These are phyloP conservation scores for Discostella pseudostelligera DNA, from an alignment of 108 stramenopile species.

Conservation along the genomic window DNA sequence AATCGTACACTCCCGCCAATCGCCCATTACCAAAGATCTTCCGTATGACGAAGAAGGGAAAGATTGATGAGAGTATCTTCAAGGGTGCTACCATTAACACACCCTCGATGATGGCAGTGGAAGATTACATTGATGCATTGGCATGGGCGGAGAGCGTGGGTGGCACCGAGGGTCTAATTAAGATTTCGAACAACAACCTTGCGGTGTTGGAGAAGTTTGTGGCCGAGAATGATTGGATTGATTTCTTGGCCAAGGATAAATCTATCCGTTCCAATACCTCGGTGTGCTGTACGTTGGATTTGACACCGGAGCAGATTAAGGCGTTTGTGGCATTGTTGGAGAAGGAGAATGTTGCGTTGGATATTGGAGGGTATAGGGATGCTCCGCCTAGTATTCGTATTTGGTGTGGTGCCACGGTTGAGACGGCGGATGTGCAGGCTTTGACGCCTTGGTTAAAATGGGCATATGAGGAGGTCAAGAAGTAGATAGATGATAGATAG, in stretches of 20 bases:
- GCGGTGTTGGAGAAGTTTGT: constrained; percentile 92
- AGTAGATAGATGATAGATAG: too few relatives aligned
- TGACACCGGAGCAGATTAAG: constrained; percentile 94
- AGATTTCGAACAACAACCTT: constrained; percentile 89
- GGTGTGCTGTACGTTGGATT: constrained; percentile 95
- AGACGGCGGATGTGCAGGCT: constrained; percentile 94
- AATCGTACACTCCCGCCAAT: constrained; percentile 89
- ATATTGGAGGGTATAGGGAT: constrained; percentile 99
- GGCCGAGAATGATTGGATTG: constrained; percentile 90
- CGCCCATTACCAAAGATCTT: constrained; percentile 99
- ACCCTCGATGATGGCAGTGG: constrained; percentile 98
- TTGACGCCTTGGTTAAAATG: constrained; percentile 98
- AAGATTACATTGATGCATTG: constrained; percentile 99
- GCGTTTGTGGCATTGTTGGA: constrained; percentile 91
- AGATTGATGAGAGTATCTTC: constrained; percentile 93
- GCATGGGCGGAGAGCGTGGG: constrained; percentile 93
- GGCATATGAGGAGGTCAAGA: constrained; percentile 91
- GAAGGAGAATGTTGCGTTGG: constrained; percentile 91
- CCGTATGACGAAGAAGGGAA: constrained; percentile 97
- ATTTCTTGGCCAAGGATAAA: constrained; percentile 96
- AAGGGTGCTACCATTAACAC: constrained; percentile 99
- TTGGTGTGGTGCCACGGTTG: constrained; percentile 99
- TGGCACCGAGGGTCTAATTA: constrained; percentile 91
- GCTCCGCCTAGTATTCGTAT: constrained; percentile 98
- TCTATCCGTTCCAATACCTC: constrained; percentile 93